A percentile compares a stretch with the other conserved stretches of the same genome.
These are phyloP conservation scores for Populus ilicifolia DNA, from an alignment of 345 rosid genomes.

Conservation along the genomic window DNA sequence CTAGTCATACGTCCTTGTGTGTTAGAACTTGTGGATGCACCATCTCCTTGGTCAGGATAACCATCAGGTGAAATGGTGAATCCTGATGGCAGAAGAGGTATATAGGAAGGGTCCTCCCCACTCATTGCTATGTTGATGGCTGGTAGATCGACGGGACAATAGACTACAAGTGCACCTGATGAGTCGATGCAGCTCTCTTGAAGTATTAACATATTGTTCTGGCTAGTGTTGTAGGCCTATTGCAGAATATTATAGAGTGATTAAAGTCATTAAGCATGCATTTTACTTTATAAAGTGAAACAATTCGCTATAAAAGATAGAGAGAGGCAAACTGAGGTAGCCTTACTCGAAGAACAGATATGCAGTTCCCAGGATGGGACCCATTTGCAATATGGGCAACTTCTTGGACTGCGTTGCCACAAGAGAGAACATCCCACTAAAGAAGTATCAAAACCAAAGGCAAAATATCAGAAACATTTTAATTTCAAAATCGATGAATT, in stretches of 20 bases:
- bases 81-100: conserved; percentile 91
- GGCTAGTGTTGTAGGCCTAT: conserved; percentile 71
- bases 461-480: conserved; percentile 5
- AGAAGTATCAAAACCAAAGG: conserved; percentile 2
- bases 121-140: conserved; percentile 87
- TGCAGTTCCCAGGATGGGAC: conserved; percentile 85
- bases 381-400: conserved; percentile 92
- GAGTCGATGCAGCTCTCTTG: conserved; percentile 93
- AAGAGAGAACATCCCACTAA: conserved; percentile 97
- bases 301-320: not conserved
- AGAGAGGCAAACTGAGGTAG: not conserved
- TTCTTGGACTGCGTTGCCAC: conserved; percentile 80
- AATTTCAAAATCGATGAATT: not conserved
- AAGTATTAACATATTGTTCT: conserved; percentile 85
- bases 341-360: conserved; percentile 86
- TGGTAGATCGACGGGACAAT: conserved; percentile 81
- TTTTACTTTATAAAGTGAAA: not conserved
- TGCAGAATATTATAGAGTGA: not conserved
- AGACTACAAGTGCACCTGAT: conserved; percentile 76
- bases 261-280: not conserved
- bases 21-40: conserved; percentile 68
- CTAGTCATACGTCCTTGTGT: conserved; percentile 29
- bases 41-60: conserved; percentile 40
- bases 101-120: conserved; percentile 85
- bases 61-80: conserved; percentile 79